Base-by-base conservation (phyloP, 768 basidiomycete genomes). In the Harrya chromipes region DNA sequence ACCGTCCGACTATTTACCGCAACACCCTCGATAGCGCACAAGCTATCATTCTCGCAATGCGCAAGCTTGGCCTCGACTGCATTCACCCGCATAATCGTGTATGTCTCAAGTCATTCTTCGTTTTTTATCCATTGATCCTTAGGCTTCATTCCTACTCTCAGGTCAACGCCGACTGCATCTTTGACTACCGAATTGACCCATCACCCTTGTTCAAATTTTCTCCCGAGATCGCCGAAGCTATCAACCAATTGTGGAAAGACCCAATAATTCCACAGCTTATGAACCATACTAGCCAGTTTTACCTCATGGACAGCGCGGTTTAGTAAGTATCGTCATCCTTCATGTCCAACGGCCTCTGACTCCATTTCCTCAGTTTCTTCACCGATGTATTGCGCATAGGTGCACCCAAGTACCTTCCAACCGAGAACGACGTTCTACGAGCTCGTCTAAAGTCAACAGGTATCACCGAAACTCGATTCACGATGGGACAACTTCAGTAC, bases 251-350 rank as follows among this genome's bases (percentile, higher is more conserved):
- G 1, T 85, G 84, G 83, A 77, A 81, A 47, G 87, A 90, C 61
- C 80, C 83, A 11, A 77, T 85, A 45, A 80, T 83, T 1, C 49
- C 61, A 4, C 66, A 67, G 10, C 62, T 80, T 10, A 75, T 80
- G 75, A 77, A 79, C 27, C 82, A 84, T 55, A 72, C 74, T 19
- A 81, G 74, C 63, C 85, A 93, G 47, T 95, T 95, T 60, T 94
- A 95, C 63, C 74, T 97, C 13, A 95, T 94, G 91, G 94, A 97
- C 64, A 89, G 83, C n/a, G 94, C 94, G 0, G 75, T 76, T 38
- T 95, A 95, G 90, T 91, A 58, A 63, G 87, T 79, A 11, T 21
- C 9, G 20, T 36, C 29, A 29, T 40, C 12, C 26, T 4, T 44
- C 17, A 14, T 26, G 1, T 36, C 43, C 10, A 6, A 0, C 26